These are phyloP conservation scores for Ensete glaucum DNA, from an alignment of 176 grass and related monocot species.

Conservation along the genomic window DNA sequence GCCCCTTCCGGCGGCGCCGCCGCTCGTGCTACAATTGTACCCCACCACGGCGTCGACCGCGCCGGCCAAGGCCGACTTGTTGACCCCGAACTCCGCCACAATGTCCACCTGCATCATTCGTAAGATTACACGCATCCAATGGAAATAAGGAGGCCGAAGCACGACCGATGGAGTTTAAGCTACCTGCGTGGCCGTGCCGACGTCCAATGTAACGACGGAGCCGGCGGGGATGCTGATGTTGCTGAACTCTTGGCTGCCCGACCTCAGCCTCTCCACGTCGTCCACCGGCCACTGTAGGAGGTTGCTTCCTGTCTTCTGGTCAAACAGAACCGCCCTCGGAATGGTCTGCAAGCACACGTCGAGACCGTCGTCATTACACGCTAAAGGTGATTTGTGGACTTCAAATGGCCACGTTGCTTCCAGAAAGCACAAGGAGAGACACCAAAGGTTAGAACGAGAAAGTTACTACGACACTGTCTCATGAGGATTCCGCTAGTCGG, in stretches of 20 bases:
- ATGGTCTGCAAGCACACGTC: constrained; percentile 30
- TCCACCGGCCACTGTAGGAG: constrained; percentile 95
- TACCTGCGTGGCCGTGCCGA: constrained; percentile 50
- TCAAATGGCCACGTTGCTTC: not conserved
- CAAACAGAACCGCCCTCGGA: constrained; percentile 58
- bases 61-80: constrained; percentile 18
- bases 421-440: not conserved
- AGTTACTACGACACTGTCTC: too few relatives aligned
- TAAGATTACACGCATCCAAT: not conserved
- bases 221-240: constrained; percentile 30
- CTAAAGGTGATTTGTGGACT: not conserved
- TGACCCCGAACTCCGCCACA: constrained; percentile 54
- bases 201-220: constrained; percentile 46
- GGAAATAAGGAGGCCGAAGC: not conserved
- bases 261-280: constrained; percentile 69
- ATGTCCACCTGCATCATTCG: constrained; percentile 57
- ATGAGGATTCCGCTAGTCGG: too few relatives aligned
- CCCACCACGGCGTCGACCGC: constrained; percentile 19
- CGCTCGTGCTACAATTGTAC: constrained; percentile 71
- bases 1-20: constrained; percentile 47
- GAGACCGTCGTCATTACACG: not conserved
- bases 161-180: not conserved
- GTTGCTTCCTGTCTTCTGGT: constrained; percentile 68
- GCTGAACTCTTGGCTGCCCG: constrained; percentile 34
- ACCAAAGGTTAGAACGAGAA: too few relatives aligned